Conservation (phyloP, 805 yeast genomes). For the Candida parachauliodes region DNA sequence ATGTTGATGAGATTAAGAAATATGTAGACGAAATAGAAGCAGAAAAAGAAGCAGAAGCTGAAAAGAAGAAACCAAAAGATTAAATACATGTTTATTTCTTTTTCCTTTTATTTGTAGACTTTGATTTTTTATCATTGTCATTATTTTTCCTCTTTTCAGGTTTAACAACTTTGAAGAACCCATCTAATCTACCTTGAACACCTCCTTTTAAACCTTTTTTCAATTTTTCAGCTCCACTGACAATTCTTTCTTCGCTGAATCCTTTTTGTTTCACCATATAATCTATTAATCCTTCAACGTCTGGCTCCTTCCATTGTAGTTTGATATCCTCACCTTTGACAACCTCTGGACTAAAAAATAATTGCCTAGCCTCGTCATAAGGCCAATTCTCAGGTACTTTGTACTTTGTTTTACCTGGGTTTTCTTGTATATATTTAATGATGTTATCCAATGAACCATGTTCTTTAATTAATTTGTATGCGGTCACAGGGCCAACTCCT, state of each 20-base stretch:
- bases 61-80: slow-evolving; percentile 54
- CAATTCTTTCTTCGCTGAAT: slow-evolving; percentile 88
- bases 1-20: slow-evolving; percentile 67
- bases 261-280: slow-evolving; percentile 86
- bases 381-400: slow-evolving; percentile 96
- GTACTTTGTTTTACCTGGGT: slow-evolving; percentile 57
- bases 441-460: slow-evolving; percentile 79
- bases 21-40: slow-evolving; percentile 81
- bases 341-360: slow-evolving; percentile 83
- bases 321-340: slow-evolving; percentile 55
- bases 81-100: slow-evolving; percentile 12
- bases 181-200: slow-evolving; percentile 88
- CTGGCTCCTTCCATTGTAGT: slow-evolving; percentile 86
- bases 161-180: slow-evolving; percentile 74
- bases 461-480: slow-evolving; percentile 81
- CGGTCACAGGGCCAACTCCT: slow-evolving; percentile 97
- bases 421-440: slow-evolving; percentile 56
- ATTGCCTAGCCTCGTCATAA: slow-evolving; percentile 76
- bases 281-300: slow-evolving; percentile 75
- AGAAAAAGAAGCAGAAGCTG: slow-evolving; percentile 82
- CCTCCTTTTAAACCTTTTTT: slow-evolving; percentile 80
- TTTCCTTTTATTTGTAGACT: slow-evolving; percentile 22
- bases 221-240: slow-evolving; percentile 80
- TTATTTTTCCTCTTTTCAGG: slow-evolving; percentile 39
- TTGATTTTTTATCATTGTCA: slow-evolving; percentile 28